Percentiles rank a stretch among this genome's conserved stretches.
Evolutionary conservation across 2,329 filamentous ascomycete species (phyloP).

Genomic region (Exophiala oligosperma): DNA sequence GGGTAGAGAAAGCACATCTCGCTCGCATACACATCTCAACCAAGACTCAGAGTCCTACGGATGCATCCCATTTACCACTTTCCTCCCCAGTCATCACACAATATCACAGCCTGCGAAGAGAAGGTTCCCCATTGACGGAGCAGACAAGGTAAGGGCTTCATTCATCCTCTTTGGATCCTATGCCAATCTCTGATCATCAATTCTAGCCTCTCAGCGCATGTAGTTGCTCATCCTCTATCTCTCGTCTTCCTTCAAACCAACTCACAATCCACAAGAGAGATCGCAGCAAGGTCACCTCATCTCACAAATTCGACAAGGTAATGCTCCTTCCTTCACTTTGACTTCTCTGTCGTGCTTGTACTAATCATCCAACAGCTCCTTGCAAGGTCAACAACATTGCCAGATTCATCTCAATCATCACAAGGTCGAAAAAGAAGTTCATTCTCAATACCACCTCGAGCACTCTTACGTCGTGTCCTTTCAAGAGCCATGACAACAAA

Average conservation of each 20-base stretch:
- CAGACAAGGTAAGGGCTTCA: slow-evolving; percentile 1
- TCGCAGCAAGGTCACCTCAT: neutral
- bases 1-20: slow-evolving; percentile 9
- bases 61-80: slow-evolving; percentile 9
- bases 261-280: neutral
- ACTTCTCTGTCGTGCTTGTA: neutral
- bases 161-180: neutral
- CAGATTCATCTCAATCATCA: neutral
- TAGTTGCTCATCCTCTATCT: neutral
- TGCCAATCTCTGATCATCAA: neutral
- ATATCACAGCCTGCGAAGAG: neutral
- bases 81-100: neutral
- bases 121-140: neutral
- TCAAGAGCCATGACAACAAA: slow-evolving; percentile 1
- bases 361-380: neutral
- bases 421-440: too few relatives aligned
- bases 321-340: neutral
- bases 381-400: neutral
- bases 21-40: slow-evolving; percentile 5
- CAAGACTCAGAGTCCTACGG: slow-evolving; percentile 8
- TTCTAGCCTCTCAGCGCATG: neutral
- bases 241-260: neutral
- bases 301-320: neutral
- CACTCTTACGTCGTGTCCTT: neutral
- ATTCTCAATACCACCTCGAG: neutral